Percentiles rank a stretch among this genome's conserved stretches.
Conservation (phyloP, 352 stramenopile genomes). For the Phytophthora hibernalis region DNA sequence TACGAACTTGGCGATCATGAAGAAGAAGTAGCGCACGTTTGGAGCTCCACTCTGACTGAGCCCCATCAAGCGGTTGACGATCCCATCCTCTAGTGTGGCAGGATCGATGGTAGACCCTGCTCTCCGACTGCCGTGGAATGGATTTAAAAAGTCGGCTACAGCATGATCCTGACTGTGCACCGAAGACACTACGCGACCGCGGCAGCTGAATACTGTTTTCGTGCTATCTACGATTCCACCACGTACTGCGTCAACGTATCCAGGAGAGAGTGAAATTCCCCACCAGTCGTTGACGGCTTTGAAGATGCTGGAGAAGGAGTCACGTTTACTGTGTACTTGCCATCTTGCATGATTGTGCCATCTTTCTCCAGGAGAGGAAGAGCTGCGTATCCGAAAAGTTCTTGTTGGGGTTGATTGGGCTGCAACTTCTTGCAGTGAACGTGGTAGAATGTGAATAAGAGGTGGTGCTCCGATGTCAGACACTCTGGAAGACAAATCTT, state of each 20-base stretch:
- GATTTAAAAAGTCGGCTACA: conserved; percentile 53
- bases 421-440: conserved; percentile 85
- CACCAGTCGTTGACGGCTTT: conserved; percentile 22
- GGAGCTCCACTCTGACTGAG: conserved; percentile 42
- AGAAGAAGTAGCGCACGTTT: conserved; percentile 64
- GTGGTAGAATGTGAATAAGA: conserved; percentile 83
- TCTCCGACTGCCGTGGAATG: conserved; percentile 45
- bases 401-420: conserved; percentile 62
- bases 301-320: conserved; percentile 30
- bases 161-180: conserved; percentile 62
- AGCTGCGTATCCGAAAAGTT: conserved; percentile 64
- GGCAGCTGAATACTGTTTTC: conserved; percentile 54
- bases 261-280: conserved; percentile 41
- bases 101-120: conserved; percentile 1
- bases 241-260: conserved; percentile 50
- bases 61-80: conserved; percentile 39
- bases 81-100: conserved; percentile 32
- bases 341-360: conserved; percentile 61
- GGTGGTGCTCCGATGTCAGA: conserved; percentile 56
- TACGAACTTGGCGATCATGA: conserved; percentile 54
- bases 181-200: conserved; percentile 57
- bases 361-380: conserved; percentile 58
- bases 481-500: conserved; percentile 71
- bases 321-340: conserved; percentile 50
- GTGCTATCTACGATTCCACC: conserved; percentile 38